These are phyloP conservation scores for Chrysanthemum lavandulifolium DNA, from an alignment of 129 eudicot species.

Conservation along the genomic window DNA sequence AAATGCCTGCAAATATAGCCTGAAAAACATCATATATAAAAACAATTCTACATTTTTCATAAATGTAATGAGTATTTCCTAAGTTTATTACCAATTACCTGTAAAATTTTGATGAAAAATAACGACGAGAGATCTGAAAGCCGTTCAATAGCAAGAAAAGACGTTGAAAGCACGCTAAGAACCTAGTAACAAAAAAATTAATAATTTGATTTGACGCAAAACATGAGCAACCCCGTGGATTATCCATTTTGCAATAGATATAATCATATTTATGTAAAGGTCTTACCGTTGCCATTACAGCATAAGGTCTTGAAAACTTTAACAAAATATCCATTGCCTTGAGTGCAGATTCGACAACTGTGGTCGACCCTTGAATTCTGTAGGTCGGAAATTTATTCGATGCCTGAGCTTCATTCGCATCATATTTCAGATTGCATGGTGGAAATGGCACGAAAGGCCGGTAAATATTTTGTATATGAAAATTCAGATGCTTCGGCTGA, in stretches of 20 bases:
- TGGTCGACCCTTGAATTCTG: background rate
- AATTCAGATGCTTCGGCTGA: conserved; percentile 1
- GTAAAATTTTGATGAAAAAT: conserved; percentile 27
- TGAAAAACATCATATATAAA: background rate
- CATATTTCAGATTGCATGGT: background rate
- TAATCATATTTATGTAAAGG: background rate
- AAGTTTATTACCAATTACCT: conserved; percentile 17
- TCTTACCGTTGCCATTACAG: conserved; percentile 35
- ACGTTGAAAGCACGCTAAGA: conserved; percentile 31
- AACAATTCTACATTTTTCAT: background rate
- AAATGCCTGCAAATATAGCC: conserved; percentile 35
- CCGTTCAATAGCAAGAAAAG: conserved; percentile 36
- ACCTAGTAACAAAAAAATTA: conserved; percentile 13
- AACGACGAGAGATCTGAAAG: conserved; percentile 27
- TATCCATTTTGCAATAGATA: too few species aligned
- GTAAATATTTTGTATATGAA: background rate
- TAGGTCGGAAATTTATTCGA: background rate
- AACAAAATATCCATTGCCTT: conserved; percentile 24
- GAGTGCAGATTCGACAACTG: conserved; percentile 4
- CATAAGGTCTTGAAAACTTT: conserved; percentile 37
- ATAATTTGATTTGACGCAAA: background rate
- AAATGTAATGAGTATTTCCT: background rate
- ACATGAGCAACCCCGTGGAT: too few species aligned
- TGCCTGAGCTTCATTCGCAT: background rate
- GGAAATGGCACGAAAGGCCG: background rate